Evolutionary conservation across 2,329 filamentous ascomycete genomes (phyloP).

Genomic region (Aspergillus sp.): DNA sequence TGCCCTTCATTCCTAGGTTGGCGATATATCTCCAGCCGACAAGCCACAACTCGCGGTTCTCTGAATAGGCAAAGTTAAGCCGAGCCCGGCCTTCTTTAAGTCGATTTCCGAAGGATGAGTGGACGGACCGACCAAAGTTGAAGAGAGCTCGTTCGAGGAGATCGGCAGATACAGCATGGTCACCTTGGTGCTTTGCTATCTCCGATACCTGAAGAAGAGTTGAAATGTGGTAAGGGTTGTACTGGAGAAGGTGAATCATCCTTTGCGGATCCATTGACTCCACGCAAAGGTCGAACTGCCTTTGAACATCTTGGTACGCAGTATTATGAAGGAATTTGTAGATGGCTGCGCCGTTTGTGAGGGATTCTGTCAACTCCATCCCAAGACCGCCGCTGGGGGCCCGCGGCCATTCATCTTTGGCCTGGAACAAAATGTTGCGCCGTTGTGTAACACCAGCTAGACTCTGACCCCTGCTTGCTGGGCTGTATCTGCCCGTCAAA

Average conservation of each 20-base stretch:
- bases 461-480: conserved; percentile 59
- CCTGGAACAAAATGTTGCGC: conserved; percentile 80
- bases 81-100: conserved; percentile 76
- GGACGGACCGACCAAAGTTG: conserved; percentile 83
- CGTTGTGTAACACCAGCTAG: conserved; percentile 70
- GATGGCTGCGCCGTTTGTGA: conserved; percentile 60
- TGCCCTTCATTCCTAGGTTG: conserved; percentile 85
- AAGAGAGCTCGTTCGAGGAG: conserved; percentile 89
- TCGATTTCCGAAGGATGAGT: conserved; percentile 76
- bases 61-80: conserved; percentile 75
- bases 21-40: conserved; percentile 85
- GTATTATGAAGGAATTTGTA: conserved; percentile 77
- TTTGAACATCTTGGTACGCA: conserved; percentile 72
- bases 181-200: conserved; percentile 87
- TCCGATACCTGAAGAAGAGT: conserved; percentile 91
- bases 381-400: conserved; percentile 76
- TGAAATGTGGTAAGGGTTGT: conserved; percentile 86
- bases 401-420: conserved; percentile 82
- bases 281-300: conserved; percentile 75
- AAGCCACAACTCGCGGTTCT: conserved; percentile 92
- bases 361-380: conserved; percentile 69
- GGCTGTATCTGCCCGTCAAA: conserved; percentile 53
- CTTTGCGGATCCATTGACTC: conserved; percentile 79
- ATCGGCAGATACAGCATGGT: conserved; percentile 81
- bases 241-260: conserved; percentile 72